Evolutionary conservation across 208 protist species (phyloP).

Genomic region (Trypanosoma mega): DNA sequence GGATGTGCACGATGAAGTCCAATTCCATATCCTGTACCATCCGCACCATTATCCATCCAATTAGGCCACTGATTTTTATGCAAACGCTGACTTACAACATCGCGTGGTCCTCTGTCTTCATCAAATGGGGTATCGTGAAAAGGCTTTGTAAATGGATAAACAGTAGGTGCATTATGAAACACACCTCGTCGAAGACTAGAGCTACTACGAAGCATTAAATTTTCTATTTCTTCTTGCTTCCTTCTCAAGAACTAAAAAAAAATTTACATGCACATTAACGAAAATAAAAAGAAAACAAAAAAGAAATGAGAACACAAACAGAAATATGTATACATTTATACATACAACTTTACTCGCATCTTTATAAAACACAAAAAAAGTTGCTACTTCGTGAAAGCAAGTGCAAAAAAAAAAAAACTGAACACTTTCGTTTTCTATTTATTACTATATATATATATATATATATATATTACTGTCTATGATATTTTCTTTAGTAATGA

Average conservation of each 20-base stretch:
- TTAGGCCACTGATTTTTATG: slow-evolving; percentile 59
- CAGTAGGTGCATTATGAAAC: slow-evolving; percentile 82
- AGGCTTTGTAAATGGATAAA: slow-evolving; percentile 85
- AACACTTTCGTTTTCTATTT: too few species aligned
- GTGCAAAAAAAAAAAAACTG: too few species aligned
- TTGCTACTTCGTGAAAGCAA: too few species aligned
- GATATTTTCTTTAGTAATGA: too few species aligned
- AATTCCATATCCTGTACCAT: slow-evolving; percentile 86
- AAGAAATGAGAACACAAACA: slow-evolving; percentile 6
- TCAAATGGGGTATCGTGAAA: slow-evolving; percentile 90
- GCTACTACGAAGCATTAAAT: slow-evolving; percentile 26
- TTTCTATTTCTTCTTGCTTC: too few species aligned
- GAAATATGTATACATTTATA: background rate
- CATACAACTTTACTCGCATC: background rate
- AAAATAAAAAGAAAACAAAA: slow-evolving; percentile 2
- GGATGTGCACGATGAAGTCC: slow-evolving; percentile 82
- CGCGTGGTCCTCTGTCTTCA: slow-evolving; percentile 59
- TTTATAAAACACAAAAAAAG: slow-evolving; percentile 3
- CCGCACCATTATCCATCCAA: slow-evolving; percentile 88
- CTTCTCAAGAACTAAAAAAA: slow-evolving; percentile 16
- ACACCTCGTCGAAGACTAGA: slow-evolving; percentile 38
- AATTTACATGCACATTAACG: background rate
- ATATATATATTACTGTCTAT: too few species aligned
- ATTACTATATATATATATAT: too few species aligned
- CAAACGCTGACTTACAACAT: slow-evolving; percentile 41